Conservation (phyloP, 2,329 filamentous ascomycete species). For the Fusarium phyllophilum region DNA sequence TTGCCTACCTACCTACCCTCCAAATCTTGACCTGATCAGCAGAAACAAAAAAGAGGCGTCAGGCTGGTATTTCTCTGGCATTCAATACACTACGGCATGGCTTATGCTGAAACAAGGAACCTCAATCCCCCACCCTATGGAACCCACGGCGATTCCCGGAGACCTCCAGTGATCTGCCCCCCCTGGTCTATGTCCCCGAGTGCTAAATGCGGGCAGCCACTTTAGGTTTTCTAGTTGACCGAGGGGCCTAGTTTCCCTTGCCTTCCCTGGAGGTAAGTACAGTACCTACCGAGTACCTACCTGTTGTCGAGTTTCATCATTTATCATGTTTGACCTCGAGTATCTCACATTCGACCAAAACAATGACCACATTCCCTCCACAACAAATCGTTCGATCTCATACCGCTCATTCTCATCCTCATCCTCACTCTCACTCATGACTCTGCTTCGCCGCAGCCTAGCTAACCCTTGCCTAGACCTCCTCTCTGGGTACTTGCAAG, state of each 20-base stretch:
- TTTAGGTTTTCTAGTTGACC: conserved; percentile 9
- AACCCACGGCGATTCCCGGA: conserved; percentile 30
- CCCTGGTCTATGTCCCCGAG: neutral
- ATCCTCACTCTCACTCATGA: neutral
- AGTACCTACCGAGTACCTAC: neutral
- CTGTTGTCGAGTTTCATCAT: conserved; percentile 25
- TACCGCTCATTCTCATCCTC: neutral
- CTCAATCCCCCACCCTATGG: neutral
- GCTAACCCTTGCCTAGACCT: neutral
- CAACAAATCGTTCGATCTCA: conserved; percentile 3
- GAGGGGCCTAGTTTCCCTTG: neutral
- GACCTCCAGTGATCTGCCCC: neutral
- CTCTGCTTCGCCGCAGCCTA: conserved; percentile 15
- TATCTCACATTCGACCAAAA: conserved; percentile 21
- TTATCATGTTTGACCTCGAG: conserved; percentile 23
- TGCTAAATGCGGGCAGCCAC: conserved; percentile 22
- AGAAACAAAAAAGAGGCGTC: neutral
- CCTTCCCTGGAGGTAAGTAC: neutral
- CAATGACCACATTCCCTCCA: conserved; percentile 1
- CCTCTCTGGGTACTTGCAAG: neutral
- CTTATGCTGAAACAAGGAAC: conserved; percentile 18
- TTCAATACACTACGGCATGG: neutral
- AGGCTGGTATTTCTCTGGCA: neutral
- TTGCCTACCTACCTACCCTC: neutral
- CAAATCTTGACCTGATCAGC: neutral